Evolutionary conservation across 441 rosid genomes (phyloP).

Genomic region (Brassica hybrid): DNA sequence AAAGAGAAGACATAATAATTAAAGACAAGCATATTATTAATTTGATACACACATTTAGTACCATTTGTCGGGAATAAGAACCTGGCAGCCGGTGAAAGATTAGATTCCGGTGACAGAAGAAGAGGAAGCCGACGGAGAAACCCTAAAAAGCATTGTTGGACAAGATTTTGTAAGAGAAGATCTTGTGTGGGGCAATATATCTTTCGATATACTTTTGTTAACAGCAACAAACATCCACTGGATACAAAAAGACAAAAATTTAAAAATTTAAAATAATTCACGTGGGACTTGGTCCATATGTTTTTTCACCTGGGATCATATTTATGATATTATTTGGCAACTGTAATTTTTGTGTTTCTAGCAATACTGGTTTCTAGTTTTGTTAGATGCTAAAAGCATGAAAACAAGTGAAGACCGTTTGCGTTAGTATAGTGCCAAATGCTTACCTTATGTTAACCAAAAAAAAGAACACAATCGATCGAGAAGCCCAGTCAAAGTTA

Average conservation of each 20-base stretch:
- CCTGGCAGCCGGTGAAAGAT: conserved; percentile 5
- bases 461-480: background rate
- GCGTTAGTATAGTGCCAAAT: background rate
- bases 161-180: conserved; percentile 44
- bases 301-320: conserved; percentile 40
- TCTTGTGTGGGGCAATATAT: conserved; percentile 44
- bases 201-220: conserved; percentile 40
- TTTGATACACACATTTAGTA: conserved; percentile 30
- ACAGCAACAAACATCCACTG: conserved; percentile 32
- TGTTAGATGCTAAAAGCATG: conserved; percentile 3
- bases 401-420: background rate
- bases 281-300: conserved; percentile 42
- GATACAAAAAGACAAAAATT: background rate
- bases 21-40: conserved; percentile 26
- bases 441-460: background rate
- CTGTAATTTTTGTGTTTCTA: conserved; percentile 10
- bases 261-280: conserved; percentile 13
- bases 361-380: too few relatives aligned
- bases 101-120: conserved; percentile 35
- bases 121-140: conserved; percentile 32
- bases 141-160: conserved; percentile 27
- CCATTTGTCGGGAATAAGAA: conserved; percentile 44
- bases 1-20: conserved; percentile 44
- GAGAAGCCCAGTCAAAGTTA: background rate
- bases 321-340: conserved; percentile 13